Percentiles rank a stretch among this genome's conserved stretches.
These are phyloP conservation scores for Ceratobasidium theobromae DNA, from an alignment of 1,284 basidiomycete genomes.

Conservation along the genomic window DNA sequence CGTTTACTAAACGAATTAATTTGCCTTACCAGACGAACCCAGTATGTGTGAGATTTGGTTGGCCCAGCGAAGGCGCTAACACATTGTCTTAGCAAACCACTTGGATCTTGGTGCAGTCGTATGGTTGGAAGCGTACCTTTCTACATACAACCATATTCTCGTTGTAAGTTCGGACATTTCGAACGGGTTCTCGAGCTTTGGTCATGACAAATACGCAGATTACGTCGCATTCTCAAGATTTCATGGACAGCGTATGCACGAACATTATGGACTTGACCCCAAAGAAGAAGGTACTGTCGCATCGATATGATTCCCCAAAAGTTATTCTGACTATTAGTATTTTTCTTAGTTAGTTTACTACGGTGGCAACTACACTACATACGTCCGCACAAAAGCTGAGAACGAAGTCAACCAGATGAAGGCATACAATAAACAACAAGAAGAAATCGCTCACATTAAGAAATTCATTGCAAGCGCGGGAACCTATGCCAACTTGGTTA, in stretches of 20 bases:
- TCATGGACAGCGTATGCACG: slow-evolving; percentile 94
- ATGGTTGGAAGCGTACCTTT: slow-evolving; percentile 97
- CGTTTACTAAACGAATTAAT: neutral
- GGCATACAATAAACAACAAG: slow-evolving; percentile 97
- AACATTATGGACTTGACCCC: slow-evolving; percentile 96
- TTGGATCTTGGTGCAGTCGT: slow-evolving; percentile 97
- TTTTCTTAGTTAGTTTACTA: slow-evolving; percentile 70
- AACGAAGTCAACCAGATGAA: slow-evolving; percentile 99
- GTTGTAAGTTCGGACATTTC: slow-evolving; percentile 48
- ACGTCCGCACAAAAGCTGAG: slow-evolving; percentile 93
- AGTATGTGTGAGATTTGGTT: slow-evolving; percentile 34
- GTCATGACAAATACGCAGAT: slow-evolving; percentile 45
- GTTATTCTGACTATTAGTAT: neutral
- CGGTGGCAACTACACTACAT: slow-evolving; percentile 95
- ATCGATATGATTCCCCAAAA: slow-evolving; percentile 18
- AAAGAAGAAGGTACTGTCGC: slow-evolving; percentile 64
- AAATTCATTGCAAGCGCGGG: slow-evolving; percentile 98
- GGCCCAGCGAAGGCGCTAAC: neutral
- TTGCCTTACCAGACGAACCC: slow-evolving; percentile 39
- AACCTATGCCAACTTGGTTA: slow-evolving; percentile 98
- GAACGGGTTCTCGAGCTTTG: slow-evolving; percentile 2
- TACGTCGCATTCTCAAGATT: slow-evolving; percentile 96
- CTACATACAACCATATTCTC: slow-evolving; percentile 97
- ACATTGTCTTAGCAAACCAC: slow-evolving; percentile 58
- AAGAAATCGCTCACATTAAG: slow-evolving; percentile 97